A percentile compares a stretch with the other conserved stretches of the same genome.
Evolutionary conservation across 306 rosid genomes (phyloP).

Genomic region (Lathyrus sativus): DNA sequence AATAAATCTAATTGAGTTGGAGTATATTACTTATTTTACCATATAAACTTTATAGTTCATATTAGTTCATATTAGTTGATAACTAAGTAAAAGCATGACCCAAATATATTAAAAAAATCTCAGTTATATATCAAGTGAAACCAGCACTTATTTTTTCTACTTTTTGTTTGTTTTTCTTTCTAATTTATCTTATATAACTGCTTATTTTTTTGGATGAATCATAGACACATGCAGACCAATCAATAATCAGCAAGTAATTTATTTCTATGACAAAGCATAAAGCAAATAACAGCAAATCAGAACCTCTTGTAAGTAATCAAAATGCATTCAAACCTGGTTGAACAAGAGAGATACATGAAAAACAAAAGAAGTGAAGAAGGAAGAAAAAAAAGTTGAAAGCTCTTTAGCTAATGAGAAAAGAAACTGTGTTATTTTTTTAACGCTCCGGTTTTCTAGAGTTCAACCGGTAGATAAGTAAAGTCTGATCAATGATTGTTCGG

Average conservation of each 20-base stretch:
- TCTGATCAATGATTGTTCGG: neutral
- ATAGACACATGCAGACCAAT: conserved; percentile 25
- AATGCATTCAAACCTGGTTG: conserved; percentile 51
- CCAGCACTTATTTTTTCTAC: neutral
- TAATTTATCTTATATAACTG: neutral
- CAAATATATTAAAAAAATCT: conserved; percentile 1
- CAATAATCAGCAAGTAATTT: neutral
- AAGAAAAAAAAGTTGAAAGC: conserved; percentile 26
- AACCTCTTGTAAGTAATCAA: conserved; percentile 36
- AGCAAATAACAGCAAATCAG: conserved; percentile 31
- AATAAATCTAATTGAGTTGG: no score
- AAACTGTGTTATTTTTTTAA: conserved; percentile 5
- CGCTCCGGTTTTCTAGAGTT: neutral
- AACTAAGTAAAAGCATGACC: conserved; percentile 9
- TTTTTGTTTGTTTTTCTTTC: conserved; percentile 5
- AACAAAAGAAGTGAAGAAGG: conserved; percentile 2
- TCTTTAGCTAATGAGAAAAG: conserved; percentile 36
- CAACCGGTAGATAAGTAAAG: neutral
- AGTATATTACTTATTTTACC: neutral
- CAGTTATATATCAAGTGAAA: neutral
- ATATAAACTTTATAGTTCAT: neutral
- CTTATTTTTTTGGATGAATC: conserved; percentile 22
- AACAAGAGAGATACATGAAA: conserved; percentile 41
- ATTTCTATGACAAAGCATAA: conserved; percentile 34
- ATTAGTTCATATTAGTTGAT: neutral